These are phyloP conservation scores for Symbiodinium pilosum DNA, from an alignment of 73 alveolate genomes.

Conservation along the genomic window DNA sequence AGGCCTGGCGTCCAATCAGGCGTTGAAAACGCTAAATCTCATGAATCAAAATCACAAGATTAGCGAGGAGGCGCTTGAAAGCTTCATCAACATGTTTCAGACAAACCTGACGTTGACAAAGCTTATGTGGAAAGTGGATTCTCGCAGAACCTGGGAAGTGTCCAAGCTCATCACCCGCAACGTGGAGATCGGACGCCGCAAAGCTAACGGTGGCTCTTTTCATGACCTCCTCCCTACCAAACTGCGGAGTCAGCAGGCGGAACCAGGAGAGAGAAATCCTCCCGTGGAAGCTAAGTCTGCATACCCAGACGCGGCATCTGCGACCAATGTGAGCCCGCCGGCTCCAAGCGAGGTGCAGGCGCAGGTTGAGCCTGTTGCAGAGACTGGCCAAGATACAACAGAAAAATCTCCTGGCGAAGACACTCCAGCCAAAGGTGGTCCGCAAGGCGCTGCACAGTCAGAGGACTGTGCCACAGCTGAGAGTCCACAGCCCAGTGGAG, in stretches of 20 bases:
- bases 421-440: background rate
- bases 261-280: background rate
- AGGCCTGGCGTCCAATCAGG: constrained; percentile 38
- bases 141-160: constrained; percentile 87
- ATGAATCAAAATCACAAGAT: constrained; percentile 82
- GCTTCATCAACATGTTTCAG: constrained; percentile 41
- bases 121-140: constrained; percentile 93
- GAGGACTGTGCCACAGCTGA: too few relatives aligned
- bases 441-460: background rate
- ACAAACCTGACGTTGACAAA: constrained; percentile 48
- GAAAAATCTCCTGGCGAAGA: background rate
- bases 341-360: too few relatives aligned
- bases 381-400: background rate
- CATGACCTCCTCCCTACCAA: constrained; percentile 9
- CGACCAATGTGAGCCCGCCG: background rate
- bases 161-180: constrained; percentile 83
- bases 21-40: constrained; percentile 57
- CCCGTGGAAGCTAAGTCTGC: too few relatives aligned
- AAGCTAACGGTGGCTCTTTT: constrained; percentile 19
- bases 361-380: too few relatives aligned
- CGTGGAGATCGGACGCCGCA: constrained; percentile 70
- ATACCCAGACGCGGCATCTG: too few relatives aligned
- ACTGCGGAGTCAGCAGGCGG: background rate
- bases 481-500: too few relatives aligned
- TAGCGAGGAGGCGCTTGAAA: constrained; percentile 75